phyloP scores from a whole-genome alignment of 2,329 filamentous ascomycete species.

The Cladophialophora yegresii region DNA sequence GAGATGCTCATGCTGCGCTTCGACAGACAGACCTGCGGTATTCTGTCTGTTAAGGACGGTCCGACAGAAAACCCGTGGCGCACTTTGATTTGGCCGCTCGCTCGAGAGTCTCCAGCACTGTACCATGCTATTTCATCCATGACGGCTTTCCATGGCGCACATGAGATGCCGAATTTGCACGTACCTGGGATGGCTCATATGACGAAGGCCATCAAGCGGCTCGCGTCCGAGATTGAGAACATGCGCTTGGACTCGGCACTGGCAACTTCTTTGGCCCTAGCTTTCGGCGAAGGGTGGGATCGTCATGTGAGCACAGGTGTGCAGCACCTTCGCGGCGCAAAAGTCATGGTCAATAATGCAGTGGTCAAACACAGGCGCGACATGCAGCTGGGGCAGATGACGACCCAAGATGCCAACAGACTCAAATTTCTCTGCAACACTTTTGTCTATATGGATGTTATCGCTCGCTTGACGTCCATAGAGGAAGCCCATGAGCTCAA shows the following conservation, averaged over 20 bases:
- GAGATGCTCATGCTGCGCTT: constrained; percentile 66
- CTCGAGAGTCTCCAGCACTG: constrained; percentile 63
- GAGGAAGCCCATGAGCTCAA: constrained; percentile 60
- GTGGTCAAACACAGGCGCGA: constrained; percentile 51
- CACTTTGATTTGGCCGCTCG: constrained; percentile 69
- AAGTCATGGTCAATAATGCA: constrained; percentile 63
- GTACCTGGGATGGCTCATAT: constrained; percentile 69
- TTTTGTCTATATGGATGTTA: constrained; percentile 74
- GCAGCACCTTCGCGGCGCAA: constrained; percentile 68
- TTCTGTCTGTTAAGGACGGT: constrained; percentile 70
- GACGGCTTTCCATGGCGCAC: constrained; percentile 62
- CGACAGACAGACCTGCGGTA: constrained; percentile 67
- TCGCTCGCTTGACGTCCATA: constrained; percentile 66
- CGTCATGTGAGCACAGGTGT: constrained; percentile 68
- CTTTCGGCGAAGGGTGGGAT: constrained; percentile 72
- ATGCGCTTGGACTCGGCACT: constrained; percentile 62
- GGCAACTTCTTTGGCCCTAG: constrained; percentile 68
- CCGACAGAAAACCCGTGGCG: constrained; percentile 71
- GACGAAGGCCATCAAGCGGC: constrained; percentile 61
- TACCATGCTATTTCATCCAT: constrained; percentile 69
- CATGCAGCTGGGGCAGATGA: constrained; percentile 34
- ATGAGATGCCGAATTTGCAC: constrained; percentile 57
- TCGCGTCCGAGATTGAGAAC: constrained; percentile 61
- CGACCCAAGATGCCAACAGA: constrained; percentile 44
- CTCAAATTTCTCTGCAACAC: constrained; percentile 70